Percentiles rank a stretch among this genome's conserved stretches.
Evolutionary conservation across 257 asterid genomes (phyloP).

Genomic region (Forsythia suspensa): DNA sequence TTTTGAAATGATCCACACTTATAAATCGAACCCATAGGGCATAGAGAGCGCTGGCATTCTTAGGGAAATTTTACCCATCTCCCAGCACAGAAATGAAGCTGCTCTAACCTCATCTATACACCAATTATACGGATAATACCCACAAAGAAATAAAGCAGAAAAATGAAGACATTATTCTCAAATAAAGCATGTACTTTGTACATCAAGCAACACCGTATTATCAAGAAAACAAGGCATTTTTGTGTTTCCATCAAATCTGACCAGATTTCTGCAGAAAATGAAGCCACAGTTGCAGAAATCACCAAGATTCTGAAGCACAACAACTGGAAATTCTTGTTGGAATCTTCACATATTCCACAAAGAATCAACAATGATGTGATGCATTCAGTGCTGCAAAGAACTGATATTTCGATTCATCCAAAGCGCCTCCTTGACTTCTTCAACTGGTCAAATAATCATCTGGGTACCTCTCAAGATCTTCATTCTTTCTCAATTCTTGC

Average conservation of each 20-base stretch:
- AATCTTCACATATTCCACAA: conserved; percentile 52
- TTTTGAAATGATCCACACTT: too few relatives aligned
- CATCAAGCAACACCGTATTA: conserved; percentile 12
- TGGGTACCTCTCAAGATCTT: conserved; percentile 56
- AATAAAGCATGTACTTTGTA: conserved; percentile 21
- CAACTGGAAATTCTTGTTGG: conserved; percentile 65
- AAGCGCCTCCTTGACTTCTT: conserved; percentile 73
- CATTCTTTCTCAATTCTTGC: conserved; percentile 57
- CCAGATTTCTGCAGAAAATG: conserved; percentile 36
- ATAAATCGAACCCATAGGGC: too few relatives aligned
- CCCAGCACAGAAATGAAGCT: neutral
- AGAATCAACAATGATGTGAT: conserved; percentile 62
- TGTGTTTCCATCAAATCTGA: conserved; percentile 30
- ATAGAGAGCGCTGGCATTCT: neutral
- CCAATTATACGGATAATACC: neutral
- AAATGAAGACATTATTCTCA: conserved; percentile 25
- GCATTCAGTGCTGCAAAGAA: conserved; percentile 50
- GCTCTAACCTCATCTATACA: neutral
- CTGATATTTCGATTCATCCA: conserved; percentile 55
- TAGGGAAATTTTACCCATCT: too few relatives aligned
- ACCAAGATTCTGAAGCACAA: conserved; percentile 47
- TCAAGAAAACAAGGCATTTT: conserved; percentile 36
- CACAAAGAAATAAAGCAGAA: neutral
- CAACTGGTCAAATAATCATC: conserved; percentile 55
- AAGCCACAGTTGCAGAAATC: conserved; percentile 59